Conservation (phyloP, 2,329 filamentous ascomycete genomes). For the Monosporascus sp. region DNA sequence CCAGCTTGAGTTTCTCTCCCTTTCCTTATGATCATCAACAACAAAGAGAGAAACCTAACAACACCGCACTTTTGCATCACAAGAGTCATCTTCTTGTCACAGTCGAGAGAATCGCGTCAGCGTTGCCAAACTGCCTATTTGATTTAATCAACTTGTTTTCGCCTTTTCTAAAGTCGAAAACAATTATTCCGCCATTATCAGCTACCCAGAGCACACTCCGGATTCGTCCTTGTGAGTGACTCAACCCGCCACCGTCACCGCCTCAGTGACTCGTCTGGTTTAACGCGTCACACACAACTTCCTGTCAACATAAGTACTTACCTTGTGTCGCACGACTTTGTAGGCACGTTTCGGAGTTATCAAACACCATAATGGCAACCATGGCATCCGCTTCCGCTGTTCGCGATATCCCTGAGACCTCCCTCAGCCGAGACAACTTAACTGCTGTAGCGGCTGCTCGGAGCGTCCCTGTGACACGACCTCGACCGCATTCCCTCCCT, state of each 20-base stretch:
- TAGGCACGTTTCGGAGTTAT: constrained; percentile 43
- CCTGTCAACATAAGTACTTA: constrained; percentile 19
- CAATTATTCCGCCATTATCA: constrained; percentile 21
- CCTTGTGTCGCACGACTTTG: constrained; percentile 20
- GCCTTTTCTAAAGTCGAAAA: constrained; percentile 15
- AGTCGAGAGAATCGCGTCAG: constrained; percentile 55
- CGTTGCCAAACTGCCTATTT: constrained; percentile 35
- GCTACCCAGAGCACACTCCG: constrained; percentile 24
- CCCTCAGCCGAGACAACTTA: constrained; percentile 62
- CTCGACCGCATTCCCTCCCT: constrained; percentile 62
- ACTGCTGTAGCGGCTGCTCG: constrained; percentile 61
- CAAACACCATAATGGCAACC: constrained; percentile 52
- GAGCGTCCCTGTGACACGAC: constrained; percentile 57
- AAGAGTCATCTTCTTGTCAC: constrained; percentile 54
- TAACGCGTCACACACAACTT: constrained; percentile 16
- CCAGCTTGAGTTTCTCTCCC: constrained; percentile 29
- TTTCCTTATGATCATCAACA: constrained; percentile 43
- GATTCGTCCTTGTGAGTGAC: constrained; percentile 31
- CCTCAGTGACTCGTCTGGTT: constrained; percentile 1
- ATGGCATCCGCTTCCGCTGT: constrained; percentile 61
- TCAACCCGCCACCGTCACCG: constrained; percentile 13
- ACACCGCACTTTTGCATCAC: constrained; percentile 37
- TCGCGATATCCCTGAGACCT: constrained; percentile 62
- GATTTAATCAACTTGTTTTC: constrained; percentile 25
- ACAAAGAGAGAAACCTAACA: constrained; percentile 29